Percentiles rank a stretch among this genome's conserved stretches.
phyloP scores from a whole-genome alignment of 306 rosid genomes.

The Trichosanthes cucumerina region DNA sequence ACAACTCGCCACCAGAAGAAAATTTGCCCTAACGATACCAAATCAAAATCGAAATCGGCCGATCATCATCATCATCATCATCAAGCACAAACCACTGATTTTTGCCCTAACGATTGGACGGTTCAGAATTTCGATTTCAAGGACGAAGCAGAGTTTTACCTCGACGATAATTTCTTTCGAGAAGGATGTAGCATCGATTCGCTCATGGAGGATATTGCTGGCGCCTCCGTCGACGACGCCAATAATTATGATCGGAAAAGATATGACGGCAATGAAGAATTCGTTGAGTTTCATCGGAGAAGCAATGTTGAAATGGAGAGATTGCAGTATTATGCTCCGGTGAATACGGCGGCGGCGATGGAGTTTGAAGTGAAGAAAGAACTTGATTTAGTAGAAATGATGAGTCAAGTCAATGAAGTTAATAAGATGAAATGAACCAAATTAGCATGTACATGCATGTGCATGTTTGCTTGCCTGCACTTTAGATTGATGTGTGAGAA shows the following conservation, averaged over 20 bases:
- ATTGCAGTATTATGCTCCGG: neutral
- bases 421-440: neutral
- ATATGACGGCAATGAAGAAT: neutral
- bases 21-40: neutral
- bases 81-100: neutral
- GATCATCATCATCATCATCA: slow-evolving; percentile 11
- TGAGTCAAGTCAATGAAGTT: slow-evolving; percentile 24
- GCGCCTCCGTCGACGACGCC: slow-evolving; percentile 20
- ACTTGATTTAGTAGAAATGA: slow-evolving; percentile 84
- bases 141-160: slow-evolving; percentile 43
- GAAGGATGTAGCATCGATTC: slow-evolving; percentile 51
- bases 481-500: neutral
- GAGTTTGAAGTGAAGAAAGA: slow-evolving; percentile 52
- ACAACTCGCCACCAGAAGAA: slow-evolving; percentile 29
- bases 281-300: neutral
- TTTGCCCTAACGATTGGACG: slow-evolving; percentile 21
- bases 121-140: slow-evolving; percentile 37
- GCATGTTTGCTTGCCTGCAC: neutral
- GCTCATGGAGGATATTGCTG: slow-evolving; percentile 44
- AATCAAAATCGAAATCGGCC: neutral
- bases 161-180: slow-evolving; percentile 48
- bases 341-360: slow-evolving; percentile 10
- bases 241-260: neutral
- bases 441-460: neutral
- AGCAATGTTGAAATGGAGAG: slow-evolving; percentile 1